Conservation (phyloP, 2,329 filamentous ascomycete species). For the Aureobasidium vineae region DNA sequence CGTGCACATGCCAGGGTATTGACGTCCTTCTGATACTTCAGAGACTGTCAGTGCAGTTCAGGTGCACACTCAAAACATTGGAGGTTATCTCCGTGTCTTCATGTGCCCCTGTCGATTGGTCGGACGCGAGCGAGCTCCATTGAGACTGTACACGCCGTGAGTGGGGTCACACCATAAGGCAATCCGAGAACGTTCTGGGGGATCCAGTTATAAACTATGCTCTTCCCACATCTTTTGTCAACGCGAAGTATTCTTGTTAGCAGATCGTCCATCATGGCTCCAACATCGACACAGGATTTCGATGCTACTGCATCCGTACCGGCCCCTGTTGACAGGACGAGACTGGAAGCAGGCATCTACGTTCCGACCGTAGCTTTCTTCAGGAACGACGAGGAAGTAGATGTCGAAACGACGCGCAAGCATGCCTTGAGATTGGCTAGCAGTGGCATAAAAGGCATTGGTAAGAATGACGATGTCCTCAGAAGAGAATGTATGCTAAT, state of each 20-base stretch:
- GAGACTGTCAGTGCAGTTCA: too few species aligned
- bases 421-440: conserved; percentile 66
- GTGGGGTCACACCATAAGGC: conserved; percentile 2
- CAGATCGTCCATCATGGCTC: background rate
- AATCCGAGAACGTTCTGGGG: background rate
- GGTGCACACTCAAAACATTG: background rate
- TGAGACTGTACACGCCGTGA: background rate
- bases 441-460: conserved; percentile 69
- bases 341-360: conserved; percentile 36
- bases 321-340: background rate
- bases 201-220: background rate
- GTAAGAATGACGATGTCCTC: background rate
- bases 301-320: background rate
- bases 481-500: background rate
- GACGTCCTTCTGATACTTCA: too few species aligned
- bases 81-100: background rate
- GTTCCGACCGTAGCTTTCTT: conserved; percentile 49
- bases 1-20: too few species aligned
- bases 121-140: background rate
- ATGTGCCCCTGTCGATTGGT: background rate
- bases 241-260: background rate
- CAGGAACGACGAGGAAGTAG: conserved; percentile 44
- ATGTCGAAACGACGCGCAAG: conserved; percentile 42
- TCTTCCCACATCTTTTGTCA: background rate
- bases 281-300: conserved; percentile 14